Evolutionary conservation across 495 filamentous ascomycete species (phyloP), one percentile per base, ranked within the genome.

Genomic region (Hypoxylon fuscum): DNA sequence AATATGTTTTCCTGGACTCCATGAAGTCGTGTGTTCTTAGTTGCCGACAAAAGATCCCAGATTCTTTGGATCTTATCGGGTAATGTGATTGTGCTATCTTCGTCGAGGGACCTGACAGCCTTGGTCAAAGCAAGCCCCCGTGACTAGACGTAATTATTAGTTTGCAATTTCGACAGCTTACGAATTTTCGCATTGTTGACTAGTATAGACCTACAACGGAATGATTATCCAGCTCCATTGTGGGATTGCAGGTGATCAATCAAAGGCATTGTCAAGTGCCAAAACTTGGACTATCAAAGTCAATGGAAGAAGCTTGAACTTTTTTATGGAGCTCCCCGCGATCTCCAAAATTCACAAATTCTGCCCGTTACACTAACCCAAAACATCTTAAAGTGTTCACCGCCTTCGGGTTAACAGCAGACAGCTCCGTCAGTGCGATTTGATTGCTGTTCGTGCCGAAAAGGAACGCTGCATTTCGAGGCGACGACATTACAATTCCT

Each of bases 1-100:
- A 80, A 43, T 62, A 79, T 72, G 59, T 72, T 80, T 47, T 79
- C 76, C 65, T 82, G 77, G 29, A 76, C 76, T 6, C 73, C 77
- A 47, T 80, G 75, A 34, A 79, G 76, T 49, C 59, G 68, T n/a
- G 71, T 70, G 14, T 61, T 56, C 4, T 58, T 65, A 20, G 69
- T 63, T 10, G 69, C 59, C 8, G 71, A 62, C 5, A 79, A 64
- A 29, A 67, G 55, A 8, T 61, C 44, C 76, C 75, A 79, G 20
- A 82, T 47, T 32, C 64, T 58, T 31, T 72, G 68, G 27, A 81
- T 73, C 34, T 73, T 79, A 20, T 79, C 73, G 38, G 76, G 70
- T 5, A 76, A 53, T 9, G 73, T 37, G 12, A 76, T 65, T 35
- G 68, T 61, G 27, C 62, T 58, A 54, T 73, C 73, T 45, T 79